A percentile compares a stretch with the other conserved stretches of the same genome.
These are phyloP conservation scores for Apophysomyces ossiformis DNA, from an alignment of 371 early-diverging fungal species.

Conservation along the genomic window DNA sequence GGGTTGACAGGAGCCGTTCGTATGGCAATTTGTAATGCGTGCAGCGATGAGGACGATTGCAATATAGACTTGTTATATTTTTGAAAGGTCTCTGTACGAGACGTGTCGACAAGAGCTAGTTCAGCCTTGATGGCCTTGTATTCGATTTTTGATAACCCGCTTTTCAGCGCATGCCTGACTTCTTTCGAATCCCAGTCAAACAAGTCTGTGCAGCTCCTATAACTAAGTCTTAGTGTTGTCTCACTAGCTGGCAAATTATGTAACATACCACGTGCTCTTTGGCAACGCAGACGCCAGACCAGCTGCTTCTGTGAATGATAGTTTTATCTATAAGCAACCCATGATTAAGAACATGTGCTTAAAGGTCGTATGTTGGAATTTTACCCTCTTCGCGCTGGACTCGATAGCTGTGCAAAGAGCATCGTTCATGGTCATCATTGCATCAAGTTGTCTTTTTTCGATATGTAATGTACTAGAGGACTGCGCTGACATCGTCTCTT, in stretches of 20 bases:
- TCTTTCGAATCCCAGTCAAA: not conserved
- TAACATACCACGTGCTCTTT: not conserved
- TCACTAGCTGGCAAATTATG: not conserved
- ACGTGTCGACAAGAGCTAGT: not conserved
- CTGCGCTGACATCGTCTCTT: not conserved
- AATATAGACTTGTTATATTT: no score
- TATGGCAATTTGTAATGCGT: not conserved
- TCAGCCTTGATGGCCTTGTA: not conserved
- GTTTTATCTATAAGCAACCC: not conserved
- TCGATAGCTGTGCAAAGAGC: not conserved
- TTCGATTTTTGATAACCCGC: not conserved
- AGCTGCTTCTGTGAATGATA: not conserved
- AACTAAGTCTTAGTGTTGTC: not conserved
- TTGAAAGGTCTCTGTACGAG: not conserved
- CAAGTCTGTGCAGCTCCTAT: not conserved
- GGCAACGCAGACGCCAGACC: not conserved
- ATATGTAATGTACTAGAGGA: not conserved
- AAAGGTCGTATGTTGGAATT: not conserved
- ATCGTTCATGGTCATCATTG: not conserved
- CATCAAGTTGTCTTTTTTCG: not conserved
- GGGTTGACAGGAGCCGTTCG: not conserved
- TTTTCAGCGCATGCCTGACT: not conserved
- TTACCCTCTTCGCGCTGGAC: not conserved
- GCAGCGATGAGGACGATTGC: not conserved
- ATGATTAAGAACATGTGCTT: not conserved